phyloP scores from a whole-genome alignment of 2,329 filamentous ascomycete genomes.

The Apiospora koreana region DNA sequence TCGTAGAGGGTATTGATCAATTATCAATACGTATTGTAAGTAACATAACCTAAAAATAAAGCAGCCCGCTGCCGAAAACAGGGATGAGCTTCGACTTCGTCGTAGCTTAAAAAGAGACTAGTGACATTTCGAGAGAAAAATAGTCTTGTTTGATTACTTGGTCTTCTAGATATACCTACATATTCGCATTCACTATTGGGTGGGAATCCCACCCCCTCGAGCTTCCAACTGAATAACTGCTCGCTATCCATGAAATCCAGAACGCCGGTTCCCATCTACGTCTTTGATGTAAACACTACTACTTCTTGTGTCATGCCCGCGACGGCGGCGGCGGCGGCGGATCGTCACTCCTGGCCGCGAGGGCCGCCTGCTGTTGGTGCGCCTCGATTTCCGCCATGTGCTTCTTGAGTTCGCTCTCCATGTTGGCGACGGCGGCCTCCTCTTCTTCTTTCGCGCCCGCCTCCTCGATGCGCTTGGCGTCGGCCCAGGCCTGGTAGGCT shows the following conservation, averaged over 20 bases:
- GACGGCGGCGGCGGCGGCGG: background rate
- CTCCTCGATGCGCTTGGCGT: constrained; percentile 6
- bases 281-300: background rate
- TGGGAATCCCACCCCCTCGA: background rate
- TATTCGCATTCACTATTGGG: too few species aligned
- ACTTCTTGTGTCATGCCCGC: background rate
- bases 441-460: background rate
- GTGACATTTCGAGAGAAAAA: too few species aligned
- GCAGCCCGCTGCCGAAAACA: too few species aligned
- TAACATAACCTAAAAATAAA: too few species aligned
- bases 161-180: background rate
- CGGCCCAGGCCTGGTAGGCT: constrained; percentile 3
- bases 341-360: background rate
- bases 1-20: too few species aligned
- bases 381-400: background rate
- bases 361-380: background rate
- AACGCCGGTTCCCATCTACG: background rate
- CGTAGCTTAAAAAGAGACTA: too few species aligned
- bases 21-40: too few species aligned
- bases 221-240: background rate
- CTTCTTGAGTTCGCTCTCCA: constrained; percentile 13
- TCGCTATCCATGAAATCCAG: background rate
- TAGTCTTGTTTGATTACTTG: background rate
- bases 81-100: too few species aligned
- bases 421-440: constrained; percentile 12